Evolutionary conservation across 129 eudicot genomes (phyloP).

Genomic region (Scalesia atractyloides): DNA sequence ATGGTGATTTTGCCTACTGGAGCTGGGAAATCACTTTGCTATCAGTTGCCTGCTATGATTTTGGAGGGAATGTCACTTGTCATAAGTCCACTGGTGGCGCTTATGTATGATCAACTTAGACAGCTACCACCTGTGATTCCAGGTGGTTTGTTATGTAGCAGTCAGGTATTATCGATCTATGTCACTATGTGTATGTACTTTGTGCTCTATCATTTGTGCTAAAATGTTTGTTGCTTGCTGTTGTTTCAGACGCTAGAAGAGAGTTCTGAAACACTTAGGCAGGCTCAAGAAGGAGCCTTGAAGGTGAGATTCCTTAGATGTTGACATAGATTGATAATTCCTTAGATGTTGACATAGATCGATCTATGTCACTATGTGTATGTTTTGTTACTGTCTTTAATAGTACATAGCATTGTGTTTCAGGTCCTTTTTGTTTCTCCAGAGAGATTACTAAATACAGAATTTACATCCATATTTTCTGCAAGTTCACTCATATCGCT

Average conservation of each 20-base stretch:
- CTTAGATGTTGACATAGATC: background rate
- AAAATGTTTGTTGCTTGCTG: conserved; percentile 12
- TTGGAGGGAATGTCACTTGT: conserved; percentile 83
- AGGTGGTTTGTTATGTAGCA: conserved; percentile 80
- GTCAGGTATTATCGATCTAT: conserved; percentile 53
- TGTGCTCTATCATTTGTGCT: conserved; percentile 12
- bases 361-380: too few species aligned
- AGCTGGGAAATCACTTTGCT: conserved; percentile 93
- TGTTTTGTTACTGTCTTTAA: background rate
- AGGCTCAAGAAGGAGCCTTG: conserved; percentile 65
- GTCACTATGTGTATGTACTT: conserved; percentile 9
- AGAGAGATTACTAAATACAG: conserved; percentile 82
- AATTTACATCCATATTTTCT: conserved; percentile 73
- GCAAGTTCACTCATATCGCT: conserved; percentile 58
- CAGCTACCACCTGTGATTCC: conserved; percentile 74
- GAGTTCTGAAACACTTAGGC: conserved; percentile 60
- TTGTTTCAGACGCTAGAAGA: conserved; percentile 68
- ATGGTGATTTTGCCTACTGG: conserved; percentile 98
- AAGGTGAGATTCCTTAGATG: conserved; percentile 49
- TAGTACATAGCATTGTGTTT: conserved; percentile 22
- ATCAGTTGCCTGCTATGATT: conserved; percentile 86
- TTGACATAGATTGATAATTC: too few species aligned
- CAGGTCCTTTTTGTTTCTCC: conserved; percentile 98
- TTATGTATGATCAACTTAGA: conserved; percentile 94
- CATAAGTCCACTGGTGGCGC: conserved; percentile 84